Evolutionary conservation across 179 eudicot species (phyloP), one percentile per base, ranked within the genome.

Genomic region (Carnegiea gigantea): DNA sequence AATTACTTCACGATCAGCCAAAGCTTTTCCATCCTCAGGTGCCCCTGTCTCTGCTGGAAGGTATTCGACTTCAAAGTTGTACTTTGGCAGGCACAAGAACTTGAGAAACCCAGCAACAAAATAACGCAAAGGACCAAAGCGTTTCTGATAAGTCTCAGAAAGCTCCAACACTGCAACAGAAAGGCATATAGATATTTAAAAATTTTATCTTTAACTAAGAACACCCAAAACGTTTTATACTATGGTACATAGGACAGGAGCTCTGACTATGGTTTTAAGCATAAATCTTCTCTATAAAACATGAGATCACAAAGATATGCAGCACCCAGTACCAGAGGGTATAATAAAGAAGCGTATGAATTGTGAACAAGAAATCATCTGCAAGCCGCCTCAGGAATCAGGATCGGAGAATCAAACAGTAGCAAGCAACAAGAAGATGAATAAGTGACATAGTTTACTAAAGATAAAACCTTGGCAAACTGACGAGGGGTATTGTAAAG

Each of bases 91-190:
- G 93, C 99, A 94, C 77, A 96, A 82, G 82, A 94, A 94, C 83
- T 96, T 96, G 76, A 94, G 96, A 81, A 94, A 80, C 77, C 99
- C 99, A 28, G 99, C 99, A 74, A 96, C 96, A 82, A 96, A 90
- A 79, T 96, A 96, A 30, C 99, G 97, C 78, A 96, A 84, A 26
- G 99, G 99, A 82, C 99, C 99, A 86, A 94, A 96, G 40, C 97
- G 93, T 88, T 94, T 96, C 86, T 96, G 99, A 80, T 94, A 91
- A 84, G 87, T 94, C 88, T 92, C 99, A 75, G 99, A 96, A 79
- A 96, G 98, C 89, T 96, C 97, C 87, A 96, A 81, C 80, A 96
- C 99, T 96, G 96, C 83, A 84, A 84, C 43, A 77, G 53, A 86
- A 24, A 20, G 44, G 51, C 51, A 21, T 23, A 9, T 26, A 46